These are phyloP conservation scores for Aspergillus tanneri DNA, from an alignment of 2,329 filamentous ascomycete species.

Conservation along the genomic window DNA sequence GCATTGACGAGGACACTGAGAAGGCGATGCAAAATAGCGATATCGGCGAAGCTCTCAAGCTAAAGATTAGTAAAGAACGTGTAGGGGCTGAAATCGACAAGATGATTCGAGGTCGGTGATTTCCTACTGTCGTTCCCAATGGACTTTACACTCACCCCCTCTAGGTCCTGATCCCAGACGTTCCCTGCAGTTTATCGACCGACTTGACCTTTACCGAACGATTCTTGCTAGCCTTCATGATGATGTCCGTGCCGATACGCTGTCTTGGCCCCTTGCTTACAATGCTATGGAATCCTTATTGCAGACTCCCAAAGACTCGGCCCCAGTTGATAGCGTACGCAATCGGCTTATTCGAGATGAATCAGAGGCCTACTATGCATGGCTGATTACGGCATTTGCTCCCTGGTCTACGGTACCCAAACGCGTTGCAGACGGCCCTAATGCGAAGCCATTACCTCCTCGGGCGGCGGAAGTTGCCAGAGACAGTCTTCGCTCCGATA, in stretches of 20 bases:
- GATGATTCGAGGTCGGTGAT: slow-evolving; percentile 69
- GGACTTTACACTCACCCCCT: background rate
- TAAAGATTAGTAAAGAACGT: slow-evolving; percentile 90
- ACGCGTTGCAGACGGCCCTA: slow-evolving; percentile 39
- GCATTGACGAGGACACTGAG: slow-evolving; percentile 69
- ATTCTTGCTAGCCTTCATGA: slow-evolving; percentile 47
- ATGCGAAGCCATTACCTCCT: slow-evolving; percentile 56
- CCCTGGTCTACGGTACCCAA: slow-evolving; percentile 64
- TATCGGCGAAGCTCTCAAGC: slow-evolving; percentile 74
- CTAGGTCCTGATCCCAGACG: slow-evolving; percentile 40
- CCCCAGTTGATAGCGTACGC: slow-evolving; percentile 30
- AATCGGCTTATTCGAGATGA: slow-evolving; percentile 59
- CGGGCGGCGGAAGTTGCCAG: slow-evolving; percentile 64
- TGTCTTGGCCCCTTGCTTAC: slow-evolving; percentile 64
- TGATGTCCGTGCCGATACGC: slow-evolving; percentile 57
- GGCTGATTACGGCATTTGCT: slow-evolving; percentile 71
- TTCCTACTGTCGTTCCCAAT: background rate
- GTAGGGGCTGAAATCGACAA: slow-evolving; percentile 87
- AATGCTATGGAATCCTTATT: slow-evolving; percentile 58
- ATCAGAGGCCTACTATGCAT: slow-evolving; percentile 69
- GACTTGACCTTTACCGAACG: slow-evolving; percentile 39
- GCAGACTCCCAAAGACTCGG: slow-evolving; percentile 38
- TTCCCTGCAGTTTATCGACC: slow-evolving; percentile 42
- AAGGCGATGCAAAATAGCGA: slow-evolving; percentile 71
- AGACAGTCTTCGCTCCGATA: slow-evolving; percentile 77